Conservation (phyloP, 2,329 filamentous ascomycete genomes). For the Neonectria magnoliae region DNA sequence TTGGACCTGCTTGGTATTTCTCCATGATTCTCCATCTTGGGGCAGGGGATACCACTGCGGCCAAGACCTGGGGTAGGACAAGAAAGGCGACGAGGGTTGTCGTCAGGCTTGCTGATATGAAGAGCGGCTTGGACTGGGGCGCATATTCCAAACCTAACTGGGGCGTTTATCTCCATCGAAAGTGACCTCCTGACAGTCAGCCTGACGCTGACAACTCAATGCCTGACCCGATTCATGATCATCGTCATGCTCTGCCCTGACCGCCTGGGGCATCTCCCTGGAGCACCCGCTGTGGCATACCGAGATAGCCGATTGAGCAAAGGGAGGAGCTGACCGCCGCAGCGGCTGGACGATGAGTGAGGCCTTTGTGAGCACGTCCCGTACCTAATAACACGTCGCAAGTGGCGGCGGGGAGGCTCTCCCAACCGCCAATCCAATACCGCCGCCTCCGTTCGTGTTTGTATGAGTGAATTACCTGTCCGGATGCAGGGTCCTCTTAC, state of each 20-base stretch:
- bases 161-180: constrained; percentile 1
- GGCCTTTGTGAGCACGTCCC: constrained; percentile 13
- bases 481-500: constrained; percentile 40
- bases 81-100: constrained; percentile 12
- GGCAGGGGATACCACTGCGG: constrained; percentile 22
- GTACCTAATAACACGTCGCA: background rate
- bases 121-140: background rate
- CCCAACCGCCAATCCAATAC: constrained; percentile 12
- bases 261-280: background rate
- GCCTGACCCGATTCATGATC: constrained; percentile 9
- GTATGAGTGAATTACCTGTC: constrained; percentile 45
- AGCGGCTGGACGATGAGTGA: constrained; percentile 20
- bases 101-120: constrained; percentile 11
- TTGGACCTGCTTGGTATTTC: background rate
- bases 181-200: constrained; percentile 3
- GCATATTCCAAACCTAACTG: constrained; percentile 10
- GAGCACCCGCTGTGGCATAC: constrained; percentile 9
- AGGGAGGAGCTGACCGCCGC: constrained; percentile 26
- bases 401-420: constrained; percentile 20
- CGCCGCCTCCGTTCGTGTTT: constrained; percentile 21
- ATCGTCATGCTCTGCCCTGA: constrained; percentile 12
- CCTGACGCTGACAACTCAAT: constrained; percentile 6
- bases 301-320: constrained; percentile 33
- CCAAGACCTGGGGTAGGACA: constrained; percentile 38
- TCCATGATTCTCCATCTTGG: constrained; percentile 20